Percentiles rank a stretch among this genome's conserved stretches.
phyloP scores from a whole-genome alignment of 129 eudicot genomes.

The Centaurea solstitialis region DNA sequence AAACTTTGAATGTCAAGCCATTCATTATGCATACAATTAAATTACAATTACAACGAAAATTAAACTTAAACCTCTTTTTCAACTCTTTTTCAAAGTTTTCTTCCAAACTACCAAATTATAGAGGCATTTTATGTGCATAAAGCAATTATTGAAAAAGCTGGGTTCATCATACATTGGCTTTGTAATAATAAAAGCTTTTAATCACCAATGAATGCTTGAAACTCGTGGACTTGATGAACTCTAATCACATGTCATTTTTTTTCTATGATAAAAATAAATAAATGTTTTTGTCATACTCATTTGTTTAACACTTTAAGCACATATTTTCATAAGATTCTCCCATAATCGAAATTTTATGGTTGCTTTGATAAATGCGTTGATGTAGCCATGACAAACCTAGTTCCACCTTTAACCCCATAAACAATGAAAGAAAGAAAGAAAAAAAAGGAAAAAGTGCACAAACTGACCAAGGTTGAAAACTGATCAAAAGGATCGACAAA shows the following conservation, averaged over 20 bases:
- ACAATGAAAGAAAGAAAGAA: too few species aligned
- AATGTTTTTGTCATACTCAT: background rate
- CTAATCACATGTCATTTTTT: background rate
- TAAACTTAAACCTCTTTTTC: background rate
- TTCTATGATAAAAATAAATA: too few species aligned
- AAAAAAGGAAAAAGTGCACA: too few species aligned
- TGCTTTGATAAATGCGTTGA: too few species aligned
- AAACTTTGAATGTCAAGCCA: background rate
- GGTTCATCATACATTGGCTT: background rate
- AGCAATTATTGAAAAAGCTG: background rate
- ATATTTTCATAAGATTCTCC: too few species aligned
- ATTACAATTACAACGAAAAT: background rate
- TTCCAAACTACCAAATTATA: background rate
- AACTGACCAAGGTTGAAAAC: too few species aligned
- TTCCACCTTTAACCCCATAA: background rate
- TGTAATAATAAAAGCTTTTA: background rate
- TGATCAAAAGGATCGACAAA: too few species aligned
- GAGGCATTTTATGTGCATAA: background rate
- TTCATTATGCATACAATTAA: background rate
- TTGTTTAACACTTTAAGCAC: background rate
- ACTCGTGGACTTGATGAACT: background rate
- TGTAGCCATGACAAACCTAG: background rate
- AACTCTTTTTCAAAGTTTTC: too few species aligned
- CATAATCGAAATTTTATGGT: too few species aligned
- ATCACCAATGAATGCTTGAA: background rate